Evolutionary conservation across 495 filamentous ascomycete genomes (phyloP).

Genomic region (Penicillium desertorum): DNA sequence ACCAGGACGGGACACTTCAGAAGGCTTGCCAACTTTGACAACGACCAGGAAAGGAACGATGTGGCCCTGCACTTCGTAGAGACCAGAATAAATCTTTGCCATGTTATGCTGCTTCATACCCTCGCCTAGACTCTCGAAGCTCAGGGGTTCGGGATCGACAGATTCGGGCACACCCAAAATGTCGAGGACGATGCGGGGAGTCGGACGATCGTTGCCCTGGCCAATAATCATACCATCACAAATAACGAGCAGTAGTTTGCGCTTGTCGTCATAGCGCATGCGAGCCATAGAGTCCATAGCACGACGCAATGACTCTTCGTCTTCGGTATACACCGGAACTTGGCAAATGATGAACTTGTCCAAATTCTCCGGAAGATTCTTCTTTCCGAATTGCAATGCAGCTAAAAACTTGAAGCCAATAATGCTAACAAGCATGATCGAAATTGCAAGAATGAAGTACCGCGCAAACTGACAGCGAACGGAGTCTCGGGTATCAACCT

Average conservation of each 20-base stretch:
- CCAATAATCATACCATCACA: conserved; percentile 85
- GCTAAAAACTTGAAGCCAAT: conserved; percentile 97
- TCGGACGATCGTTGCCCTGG: conserved; percentile 94
- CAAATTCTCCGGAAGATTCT: conserved; percentile 89
- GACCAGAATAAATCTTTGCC: conserved; percentile 96
- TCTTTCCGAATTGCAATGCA: conserved; percentile 87
- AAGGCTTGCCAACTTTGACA: conserved; percentile 96
- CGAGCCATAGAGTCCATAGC: conserved; percentile 95
- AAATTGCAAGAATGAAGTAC: conserved; percentile 90
- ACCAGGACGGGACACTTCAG: conserved; percentile 92
- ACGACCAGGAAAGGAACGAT: conserved; percentile 97
- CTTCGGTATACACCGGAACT: conserved; percentile 96
- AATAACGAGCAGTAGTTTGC: conserved; percentile 31
- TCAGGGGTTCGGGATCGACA: conserved; percentile 94
- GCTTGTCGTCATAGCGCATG: conserved; percentile 96
- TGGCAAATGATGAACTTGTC: conserved; percentile 99
- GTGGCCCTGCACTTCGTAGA: conserved; percentile 97
- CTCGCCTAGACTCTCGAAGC: conserved; percentile 95
- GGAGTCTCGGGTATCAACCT: conserved; percentile 89
- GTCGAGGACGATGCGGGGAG: conserved; percentile 93
- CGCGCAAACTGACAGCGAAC: conserved; percentile 80
- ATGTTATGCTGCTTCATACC: conserved; percentile 98
- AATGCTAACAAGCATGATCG: conserved; percentile 73
- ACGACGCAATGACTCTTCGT: conserved; percentile 93
- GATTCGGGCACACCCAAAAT: conserved; percentile 92